A percentile compares a stretch with the other conserved stretches of the same genome.
Conservation (phyloP, 2,329 filamentous ascomycete genomes). For the Plectosphaerella plurivora region DNA sequence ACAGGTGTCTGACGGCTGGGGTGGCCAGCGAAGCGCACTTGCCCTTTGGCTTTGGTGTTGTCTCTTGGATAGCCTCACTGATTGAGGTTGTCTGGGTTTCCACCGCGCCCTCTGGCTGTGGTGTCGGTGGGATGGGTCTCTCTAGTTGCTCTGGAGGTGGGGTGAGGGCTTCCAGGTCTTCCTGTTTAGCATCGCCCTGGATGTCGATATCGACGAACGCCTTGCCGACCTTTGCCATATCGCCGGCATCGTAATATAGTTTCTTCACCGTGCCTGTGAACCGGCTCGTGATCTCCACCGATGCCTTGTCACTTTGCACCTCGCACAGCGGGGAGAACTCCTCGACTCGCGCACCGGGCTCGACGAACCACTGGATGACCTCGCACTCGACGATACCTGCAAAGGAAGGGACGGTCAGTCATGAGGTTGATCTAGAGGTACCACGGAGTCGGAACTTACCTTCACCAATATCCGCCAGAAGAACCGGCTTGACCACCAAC, state of each 20-base stretch:
- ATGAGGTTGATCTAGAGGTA: background rate
- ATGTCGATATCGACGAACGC: conserved; percentile 94
- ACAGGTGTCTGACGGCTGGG: conserved; percentile 84
- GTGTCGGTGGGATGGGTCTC: conserved; percentile 18
- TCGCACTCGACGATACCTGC: conserved; percentile 96
- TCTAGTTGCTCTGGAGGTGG: conserved; percentile 5
- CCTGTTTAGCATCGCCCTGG: conserved; percentile 66
- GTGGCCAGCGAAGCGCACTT: conserved; percentile 77
- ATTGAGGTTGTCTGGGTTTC: conserved; percentile 1
- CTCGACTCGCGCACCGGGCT: conserved; percentile 90
- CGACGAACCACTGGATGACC: conserved; percentile 99
- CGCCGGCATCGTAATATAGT: conserved; percentile 89
- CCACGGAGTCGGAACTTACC: conserved; percentile 38
- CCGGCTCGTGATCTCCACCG: conserved; percentile 86
- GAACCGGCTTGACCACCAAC: conserved; percentile 68
- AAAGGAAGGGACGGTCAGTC: conserved; percentile 12
- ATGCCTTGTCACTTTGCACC: conserved; percentile 96
- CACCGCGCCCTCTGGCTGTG: conserved; percentile 10
- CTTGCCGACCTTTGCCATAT: conserved; percentile 94
- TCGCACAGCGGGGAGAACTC: conserved; percentile 98
- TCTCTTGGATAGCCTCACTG: conserved; percentile 7
- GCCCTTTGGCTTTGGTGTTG: conserved; percentile 37
- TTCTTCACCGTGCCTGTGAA: conserved; percentile 96
- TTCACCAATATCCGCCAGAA: conserved; percentile 84
- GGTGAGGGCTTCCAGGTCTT: conserved; percentile 39